Conservation (phyloP, 2,329 filamentous ascomycete species). For the Aspergillus ruber region DNA sequence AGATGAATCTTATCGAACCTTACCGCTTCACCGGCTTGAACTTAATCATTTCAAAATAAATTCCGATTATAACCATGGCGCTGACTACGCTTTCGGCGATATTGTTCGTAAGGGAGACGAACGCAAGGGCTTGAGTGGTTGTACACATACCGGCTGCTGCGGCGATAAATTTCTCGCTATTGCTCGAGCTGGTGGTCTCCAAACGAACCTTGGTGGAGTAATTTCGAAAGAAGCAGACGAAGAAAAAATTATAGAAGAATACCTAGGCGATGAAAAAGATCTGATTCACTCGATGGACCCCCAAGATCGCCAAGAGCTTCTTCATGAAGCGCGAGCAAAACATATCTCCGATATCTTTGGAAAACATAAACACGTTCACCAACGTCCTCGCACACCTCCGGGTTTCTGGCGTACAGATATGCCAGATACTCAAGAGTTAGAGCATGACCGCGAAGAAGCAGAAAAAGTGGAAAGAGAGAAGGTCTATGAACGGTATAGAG, state of each 20-base stretch:
- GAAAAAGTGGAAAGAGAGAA: slow-evolving; percentile 56
- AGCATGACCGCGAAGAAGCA: slow-evolving; percentile 59
- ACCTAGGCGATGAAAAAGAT: slow-evolving; percentile 42
- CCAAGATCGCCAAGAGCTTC: slow-evolving; percentile 57
- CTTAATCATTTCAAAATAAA: slow-evolving; percentile 79
- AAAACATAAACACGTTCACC: slow-evolving; percentile 68
- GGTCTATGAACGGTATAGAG: slow-evolving; percentile 67
- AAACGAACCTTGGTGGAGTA: slow-evolving; percentile 14
- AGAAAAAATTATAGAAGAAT: slow-evolving; percentile 44
- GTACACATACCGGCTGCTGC: slow-evolving; percentile 69
- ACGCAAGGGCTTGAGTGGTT: slow-evolving; percentile 66
- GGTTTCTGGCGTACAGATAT: slow-evolving; percentile 92
- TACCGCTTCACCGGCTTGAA: slow-evolving; percentile 51
- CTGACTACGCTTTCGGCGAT: slow-evolving; percentile 66
- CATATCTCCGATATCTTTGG: slow-evolving; percentile 69
- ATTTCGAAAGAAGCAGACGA: slow-evolving; percentile 15
- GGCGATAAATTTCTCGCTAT: slow-evolving; percentile 64
- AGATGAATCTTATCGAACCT: slow-evolving; percentile 50
- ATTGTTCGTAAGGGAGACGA: slow-evolving; percentile 65
- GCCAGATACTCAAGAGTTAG: slow-evolving; percentile 75
- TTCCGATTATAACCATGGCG: slow-evolving; percentile 61
- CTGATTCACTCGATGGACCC: slow-evolving; percentile 45
- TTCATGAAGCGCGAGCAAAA: slow-evolving; percentile 69
- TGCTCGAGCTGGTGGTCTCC: slow-evolving; percentile 42
- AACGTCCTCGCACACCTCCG: slow-evolving; percentile 66